Evolutionary conservation across 2,329 filamentous ascomycete genomes (phyloP).

Genomic region (Sclerotinia spermophila): DNA sequence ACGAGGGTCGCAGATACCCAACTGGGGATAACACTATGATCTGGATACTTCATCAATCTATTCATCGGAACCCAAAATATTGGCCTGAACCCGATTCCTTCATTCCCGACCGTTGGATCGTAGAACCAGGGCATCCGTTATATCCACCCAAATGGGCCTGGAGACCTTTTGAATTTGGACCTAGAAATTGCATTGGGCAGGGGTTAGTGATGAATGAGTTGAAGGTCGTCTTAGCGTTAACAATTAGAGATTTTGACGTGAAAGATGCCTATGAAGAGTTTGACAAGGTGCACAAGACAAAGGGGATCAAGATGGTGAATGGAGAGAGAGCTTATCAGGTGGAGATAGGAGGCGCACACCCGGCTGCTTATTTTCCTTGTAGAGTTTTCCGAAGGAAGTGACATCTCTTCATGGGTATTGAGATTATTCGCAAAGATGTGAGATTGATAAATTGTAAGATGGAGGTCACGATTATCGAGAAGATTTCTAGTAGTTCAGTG

Average conservation of each 20-base stretch:
- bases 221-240: neutral
- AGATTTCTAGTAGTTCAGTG: no score
- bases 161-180: neutral
- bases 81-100: neutral
- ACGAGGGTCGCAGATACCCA: neutral
- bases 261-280: neutral
- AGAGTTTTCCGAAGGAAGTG: neutral
- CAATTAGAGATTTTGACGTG: neutral
- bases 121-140: neutral
- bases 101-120: neutral
- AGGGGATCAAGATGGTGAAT: neutral
- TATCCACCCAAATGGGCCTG: neutral
- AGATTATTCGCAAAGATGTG: neutral
- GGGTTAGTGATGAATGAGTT: neutral
- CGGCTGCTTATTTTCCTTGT: neutral
- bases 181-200: neutral
- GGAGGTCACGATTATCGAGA: no score
- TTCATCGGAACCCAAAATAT: neutral
- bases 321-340: slow-evolving; percentile 24
- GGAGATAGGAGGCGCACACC: neutral
- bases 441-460: neutral
- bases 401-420: fast-evolving
- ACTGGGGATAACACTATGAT: slow-evolving; percentile 16
- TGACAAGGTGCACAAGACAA: neutral
- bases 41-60: neutral